A percentile compares a stretch with the other conserved stretches of the same genome.
Evolutionary conservation across 1,284 basidiomycete genomes (phyloP).

Genomic region (Puccinia coronata): DNA sequence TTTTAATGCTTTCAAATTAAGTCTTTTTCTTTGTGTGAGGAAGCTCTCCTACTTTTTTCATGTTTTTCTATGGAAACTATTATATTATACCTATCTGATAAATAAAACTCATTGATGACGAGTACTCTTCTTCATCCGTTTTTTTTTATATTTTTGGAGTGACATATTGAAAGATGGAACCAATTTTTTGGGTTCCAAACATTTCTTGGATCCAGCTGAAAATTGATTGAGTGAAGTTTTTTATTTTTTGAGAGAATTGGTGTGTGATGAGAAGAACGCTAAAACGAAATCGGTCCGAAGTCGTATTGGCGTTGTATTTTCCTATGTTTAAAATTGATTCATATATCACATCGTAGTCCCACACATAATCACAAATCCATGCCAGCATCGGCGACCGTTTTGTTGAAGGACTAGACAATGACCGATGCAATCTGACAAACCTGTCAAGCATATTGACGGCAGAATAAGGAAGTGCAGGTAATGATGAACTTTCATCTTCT

Average conservation of each 20-base stretch:
- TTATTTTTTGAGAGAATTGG: not conserved
- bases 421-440: slow-evolving; percentile 2
- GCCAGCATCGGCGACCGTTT: slow-evolving; percentile 16
- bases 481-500: not conserved
- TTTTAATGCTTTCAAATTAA: no score
- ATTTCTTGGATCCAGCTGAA: not conserved
- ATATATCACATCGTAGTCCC: not conserved
- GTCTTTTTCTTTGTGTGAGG: no score
- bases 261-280: slow-evolving; percentile 3
- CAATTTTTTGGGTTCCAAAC: not conserved
- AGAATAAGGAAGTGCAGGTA: not conserved
- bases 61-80: no score
- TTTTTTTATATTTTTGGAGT: not conserved
- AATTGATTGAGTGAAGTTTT: not conserved
- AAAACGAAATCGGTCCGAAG: not conserved
- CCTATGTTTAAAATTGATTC: slow-evolving; percentile 28
- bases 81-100: no score
- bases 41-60: no score
- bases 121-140: no score
- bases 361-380: slow-evolving; percentile 17
- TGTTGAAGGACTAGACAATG: slow-evolving; percentile 6
- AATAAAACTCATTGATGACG: no score
- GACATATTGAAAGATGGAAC: not conserved
- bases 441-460: not conserved
- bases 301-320: not conserved